These are phyloP conservation scores for Striga asiatica DNA, from an alignment of 257 asterid species.

Conservation along the genomic window DNA sequence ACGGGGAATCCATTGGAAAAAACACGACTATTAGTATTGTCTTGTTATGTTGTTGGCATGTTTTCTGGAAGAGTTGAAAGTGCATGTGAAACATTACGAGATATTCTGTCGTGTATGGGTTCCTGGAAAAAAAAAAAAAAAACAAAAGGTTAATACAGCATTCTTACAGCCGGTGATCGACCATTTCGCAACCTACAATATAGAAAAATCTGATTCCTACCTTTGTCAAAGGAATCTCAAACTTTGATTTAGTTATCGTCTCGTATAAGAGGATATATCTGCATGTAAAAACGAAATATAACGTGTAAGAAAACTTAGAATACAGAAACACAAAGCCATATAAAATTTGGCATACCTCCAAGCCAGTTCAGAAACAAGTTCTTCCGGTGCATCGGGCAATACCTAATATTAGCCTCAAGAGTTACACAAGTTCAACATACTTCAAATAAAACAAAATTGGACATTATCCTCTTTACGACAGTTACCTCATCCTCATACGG, in stretches of 20 bases:
- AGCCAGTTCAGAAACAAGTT: slow-evolving; percentile 76
- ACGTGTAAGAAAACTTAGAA: background rate
- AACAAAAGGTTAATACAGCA: no score
- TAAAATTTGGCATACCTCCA: slow-evolving; percentile 52
- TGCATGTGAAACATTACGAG: slow-evolving; percentile 49
- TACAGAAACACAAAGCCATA: background rate
- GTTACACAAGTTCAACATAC: slow-evolving; percentile 13
- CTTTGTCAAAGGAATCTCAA: slow-evolving; percentile 47
- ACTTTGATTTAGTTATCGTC: slow-evolving; percentile 64
- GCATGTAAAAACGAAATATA: slow-evolving; percentile 16
- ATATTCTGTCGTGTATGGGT: slow-evolving; percentile 67
- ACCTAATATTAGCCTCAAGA: slow-evolving; percentile 27
- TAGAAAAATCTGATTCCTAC: slow-evolving; percentile 18
- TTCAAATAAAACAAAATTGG: background rate
- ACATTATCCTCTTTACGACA: background rate
- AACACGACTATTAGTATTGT: background rate
- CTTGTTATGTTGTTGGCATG: no score
- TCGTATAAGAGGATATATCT: slow-evolving; percentile 77
- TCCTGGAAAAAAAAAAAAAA: slow-evolving; percentile 43
- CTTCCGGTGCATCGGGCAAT: slow-evolving; percentile 89
- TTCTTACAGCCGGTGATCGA: background rate
- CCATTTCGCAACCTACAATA: background rate
- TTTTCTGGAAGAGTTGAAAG: slow-evolving; percentile 34
- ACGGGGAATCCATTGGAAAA: background rate
- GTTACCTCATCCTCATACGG: slow-evolving; percentile 86